Evolutionary conservation across 768 basidiomycete genomes (phyloP), one percentile per base, ranked within the genome.

Genomic region (Tricholoma saponaceum): DNA sequence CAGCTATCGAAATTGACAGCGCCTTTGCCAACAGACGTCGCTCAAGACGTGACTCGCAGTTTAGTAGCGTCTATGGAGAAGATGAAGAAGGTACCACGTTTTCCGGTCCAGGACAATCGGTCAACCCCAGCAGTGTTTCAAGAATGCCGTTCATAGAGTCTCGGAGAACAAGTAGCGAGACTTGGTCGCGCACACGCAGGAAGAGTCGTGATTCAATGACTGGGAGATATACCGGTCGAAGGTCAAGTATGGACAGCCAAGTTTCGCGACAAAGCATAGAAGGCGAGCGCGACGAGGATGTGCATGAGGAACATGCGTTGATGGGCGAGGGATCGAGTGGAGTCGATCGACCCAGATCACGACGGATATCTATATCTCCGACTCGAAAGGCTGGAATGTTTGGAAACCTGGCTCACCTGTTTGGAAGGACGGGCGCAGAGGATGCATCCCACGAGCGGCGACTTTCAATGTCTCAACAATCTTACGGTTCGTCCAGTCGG

Each of bases 51-150:
- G 83, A 89, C 64, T 92, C 92, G 4, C 84, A 85, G 52, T 80
- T 83, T 63, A 84, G 83, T 65, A 71, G 74, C 32, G 72, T 77
- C 52, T 82, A 85, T 52, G 83, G 80, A 39, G 83, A 80, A 59
- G 81, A 83, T 62, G 83, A 77, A 51, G 83, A 83, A 49, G 83
- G 83, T 18, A 71, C 84, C 22, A 84, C 91, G 79, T 94, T 92
- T 68, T 86, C 88, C 62, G 90, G 90, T 0, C 90, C 87, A 4
- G 83, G 81, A 7, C 85, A 89, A 69, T 73, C 74, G 30, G 83
- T 79, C 25, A 84, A 90, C 63, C 91, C 91, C 0, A 91, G 87
- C 66, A 90, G 90, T 63, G 81, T 86, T 14, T 90, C 91, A 6
- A 79, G 86, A 56, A 93, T 94, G 91, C 82, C 87, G 14, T 78